Base-by-base conservation (phyloP, 179 eudicot genomes). In the Silene coronaria region DNA sequence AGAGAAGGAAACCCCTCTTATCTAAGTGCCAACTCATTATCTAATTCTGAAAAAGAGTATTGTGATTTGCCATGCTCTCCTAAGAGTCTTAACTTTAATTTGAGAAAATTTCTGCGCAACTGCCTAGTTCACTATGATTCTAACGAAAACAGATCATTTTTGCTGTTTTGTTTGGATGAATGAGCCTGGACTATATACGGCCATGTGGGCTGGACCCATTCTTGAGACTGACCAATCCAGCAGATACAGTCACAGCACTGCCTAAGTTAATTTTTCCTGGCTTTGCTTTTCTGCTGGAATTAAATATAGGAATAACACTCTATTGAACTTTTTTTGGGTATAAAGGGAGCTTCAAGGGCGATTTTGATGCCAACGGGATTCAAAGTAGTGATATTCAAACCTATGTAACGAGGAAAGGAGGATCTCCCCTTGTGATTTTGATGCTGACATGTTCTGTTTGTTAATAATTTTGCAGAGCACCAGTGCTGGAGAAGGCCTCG, bases 401-500 rank as follows among this genome's bases (percentile, higher is more conserved):
- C 45, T 38, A 38, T 38, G 45, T 38, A 7, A 38, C 1, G 45
- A 38, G 45, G 45, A 38, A 38, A 38, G 0, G 45, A 38, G 45
- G 45, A 38, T 38, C 45, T 38, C 45, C 45, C 45, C 45, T 38
- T 12, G 5, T 38, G 45, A 9, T 38, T 38, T 38, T 38, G 12
- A 38, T 38, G 38, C 45, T 38, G 57, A 14, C 57, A 3, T 51
- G 5, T 51, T 19, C 55, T 28, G 28, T 19, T 11, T 1, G 22
- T 8, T 36, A 68, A 36, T 13, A 76, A 70, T 71, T 78, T 67
- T 80, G 81, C 91, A 95, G 97, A 76, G 85, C 83, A 24, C 90
- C 97, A 22, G 99, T 91, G 80, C 97, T 95, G 70, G 99, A 95
- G 85, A 93, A 89, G 85, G 99, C 97, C 65, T 93, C 99, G 38